These are phyloP conservation scores for Entomortierella lignicola DNA, from an alignment of 192 early-diverging fungal genomes.

Conservation along the genomic window DNA sequence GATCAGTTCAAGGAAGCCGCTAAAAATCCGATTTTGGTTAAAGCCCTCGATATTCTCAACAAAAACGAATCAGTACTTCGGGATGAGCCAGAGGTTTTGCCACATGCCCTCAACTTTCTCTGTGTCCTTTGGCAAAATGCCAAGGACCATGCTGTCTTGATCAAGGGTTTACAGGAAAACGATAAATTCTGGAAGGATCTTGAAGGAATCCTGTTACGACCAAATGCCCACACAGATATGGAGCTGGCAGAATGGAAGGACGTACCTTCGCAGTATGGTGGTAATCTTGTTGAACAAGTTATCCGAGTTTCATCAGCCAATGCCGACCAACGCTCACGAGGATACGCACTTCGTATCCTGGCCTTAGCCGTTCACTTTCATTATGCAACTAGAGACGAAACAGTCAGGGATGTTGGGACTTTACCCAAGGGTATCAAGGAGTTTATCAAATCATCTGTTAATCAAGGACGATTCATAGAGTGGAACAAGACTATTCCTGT, in stretches of 20 bases:
- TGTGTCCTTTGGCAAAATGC: constrained; percentile 61
- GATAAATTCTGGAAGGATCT: constrained; percentile 58
- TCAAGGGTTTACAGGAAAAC: constrained; percentile 53
- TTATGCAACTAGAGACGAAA: neutral
- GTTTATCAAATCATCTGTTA: constrained; percentile 17
- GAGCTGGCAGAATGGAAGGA: constrained; percentile 23
- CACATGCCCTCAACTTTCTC: constrained; percentile 60
- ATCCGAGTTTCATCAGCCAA: constrained; percentile 10
- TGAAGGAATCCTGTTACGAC: constrained; percentile 37
- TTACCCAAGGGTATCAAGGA: constrained; percentile 36
- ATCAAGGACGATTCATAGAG: constrained; percentile 17
- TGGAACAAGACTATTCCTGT: constrained; percentile 39
- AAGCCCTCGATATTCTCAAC: constrained; percentile 55
- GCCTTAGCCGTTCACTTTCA: constrained; percentile 45
- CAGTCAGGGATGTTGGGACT: constrained; percentile 4
- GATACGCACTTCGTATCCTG: constrained; percentile 37
- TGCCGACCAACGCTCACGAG: constrained; percentile 30
- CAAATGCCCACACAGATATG: constrained; percentile 18
- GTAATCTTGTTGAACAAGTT: constrained; percentile 15
- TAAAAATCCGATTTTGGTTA: constrained; percentile 51
- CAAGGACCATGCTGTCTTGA: constrained; percentile 49
- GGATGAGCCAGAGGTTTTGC: constrained; percentile 52
- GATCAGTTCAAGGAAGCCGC: constrained; percentile 36
- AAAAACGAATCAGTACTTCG: constrained; percentile 37
- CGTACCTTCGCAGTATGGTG: constrained; percentile 9